Evolutionary conservation across 306 rosid genomes (phyloP), one percentile per base, ranked within the genome.

Genomic region (Quercus parvula): DNA sequence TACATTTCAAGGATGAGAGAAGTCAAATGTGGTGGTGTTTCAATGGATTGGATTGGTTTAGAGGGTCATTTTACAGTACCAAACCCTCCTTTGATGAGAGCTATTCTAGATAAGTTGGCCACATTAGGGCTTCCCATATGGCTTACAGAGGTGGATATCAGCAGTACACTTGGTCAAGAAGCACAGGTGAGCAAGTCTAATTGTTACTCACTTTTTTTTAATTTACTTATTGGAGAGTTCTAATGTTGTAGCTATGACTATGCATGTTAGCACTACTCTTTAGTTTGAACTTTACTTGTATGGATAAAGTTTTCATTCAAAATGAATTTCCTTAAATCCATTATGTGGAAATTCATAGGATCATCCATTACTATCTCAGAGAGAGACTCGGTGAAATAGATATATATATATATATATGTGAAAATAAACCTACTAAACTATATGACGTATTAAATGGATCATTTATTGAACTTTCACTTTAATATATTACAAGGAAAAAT

Each of bases 141-240:
- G 97, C 92, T 95, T 18, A 92, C 97, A 3, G 97, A 95, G 86
- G 92, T 94, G 74, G 99, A 95, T 22, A 86, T 95, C 69, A 91
- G 97, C 92, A 89, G 83, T 5, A 80, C 85, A 66, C 85, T 87
- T 20, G 89, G 83, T 83, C 63, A 86, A 82, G 52, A 82, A 51
- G 73, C 82, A 20, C 99, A 95, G 97, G 98, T 94, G n/a, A 75
- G 68, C 24, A 22, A 35, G 24, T 71, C 58, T 66, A 30, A 3
- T 17, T 13, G 6, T 3, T 3, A 8, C 7, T 66, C 71, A 62
- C 3, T 2, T 2, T 27, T 0, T 6, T 14, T 44, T 64, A 30
- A 22, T 58, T 22, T 22, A n/a, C 0, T 25, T 22, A 6, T 7
- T 2, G 64, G 64, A 58, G 10, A 58, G 22, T 20, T 58, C 27